These are phyloP conservation scores for Tetrapisispora taiwanensis DNA, from an alignment of 805 yeast genomes.

Conservation along the genomic window DNA sequence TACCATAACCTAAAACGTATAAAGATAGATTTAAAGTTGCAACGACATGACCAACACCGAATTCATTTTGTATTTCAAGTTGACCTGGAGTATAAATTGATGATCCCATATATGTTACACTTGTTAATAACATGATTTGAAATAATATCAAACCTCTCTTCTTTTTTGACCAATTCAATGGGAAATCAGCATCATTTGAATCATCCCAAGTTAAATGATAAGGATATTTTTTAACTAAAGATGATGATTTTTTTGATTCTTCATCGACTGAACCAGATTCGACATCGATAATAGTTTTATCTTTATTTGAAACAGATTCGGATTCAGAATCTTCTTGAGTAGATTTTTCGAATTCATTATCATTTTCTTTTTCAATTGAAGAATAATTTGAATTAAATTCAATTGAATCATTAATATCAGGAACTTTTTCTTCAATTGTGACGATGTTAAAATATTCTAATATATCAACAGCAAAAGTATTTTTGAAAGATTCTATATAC, in stretches of 20 bases:
- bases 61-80: constrained; percentile 34
- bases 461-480: background rate
- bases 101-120: constrained; percentile 46
- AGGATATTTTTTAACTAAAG: constrained; percentile 17
- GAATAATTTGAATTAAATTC: background rate
- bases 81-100: constrained; percentile 47
- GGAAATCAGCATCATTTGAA: constrained; percentile 43
- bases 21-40: constrained; percentile 44
- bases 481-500: background rate
- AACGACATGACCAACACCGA: constrained; percentile 34
- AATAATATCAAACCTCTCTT: constrained; percentile 32
- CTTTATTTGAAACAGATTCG: background rate
- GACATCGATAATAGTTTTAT: background rate
- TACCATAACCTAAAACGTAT: constrained; percentile 51
- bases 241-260: background rate
- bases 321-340: background rate
- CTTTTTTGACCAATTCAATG: constrained; percentile 43
- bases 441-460: background rate
- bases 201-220: constrained; percentile 17
- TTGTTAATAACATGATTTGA: constrained; percentile 38
- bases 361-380: background rate
- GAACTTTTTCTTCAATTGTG: background rate
- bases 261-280: background rate
- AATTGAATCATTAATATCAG: no score
- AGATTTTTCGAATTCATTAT: background rate